phyloP scores from a whole-genome alignment of 2,329 filamentous ascomycete genomes.

The Ophiostoma novo-ulmi region DNA sequence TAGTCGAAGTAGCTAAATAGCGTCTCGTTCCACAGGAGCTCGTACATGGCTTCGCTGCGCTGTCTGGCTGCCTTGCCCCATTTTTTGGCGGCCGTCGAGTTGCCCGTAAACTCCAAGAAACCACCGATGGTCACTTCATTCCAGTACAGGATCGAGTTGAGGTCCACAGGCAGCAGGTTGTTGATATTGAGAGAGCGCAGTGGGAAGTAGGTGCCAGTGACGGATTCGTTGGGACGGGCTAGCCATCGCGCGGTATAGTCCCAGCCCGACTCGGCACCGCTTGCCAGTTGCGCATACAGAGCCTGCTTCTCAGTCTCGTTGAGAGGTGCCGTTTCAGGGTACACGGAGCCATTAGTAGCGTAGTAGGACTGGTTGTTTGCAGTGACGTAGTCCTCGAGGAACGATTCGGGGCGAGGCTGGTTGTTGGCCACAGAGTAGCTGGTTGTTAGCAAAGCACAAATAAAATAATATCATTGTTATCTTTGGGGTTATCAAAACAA shows the following conservation, averaged over 20 bases:
- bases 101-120: constrained; percentile 49
- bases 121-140: constrained; percentile 56
- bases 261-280: constrained; percentile 61
- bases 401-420: constrained; percentile 63
- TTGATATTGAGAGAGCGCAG: constrained; percentile 57
- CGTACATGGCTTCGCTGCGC: constrained; percentile 58
- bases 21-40: constrained; percentile 59
- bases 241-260: constrained; percentile 60
- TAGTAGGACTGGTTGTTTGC: constrained; percentile 63
- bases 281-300: constrained; percentile 59
- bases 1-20: constrained; percentile 64
- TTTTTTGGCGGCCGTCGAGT: constrained; percentile 42
- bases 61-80: constrained; percentile 42
- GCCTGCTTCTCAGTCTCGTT: constrained; percentile 47
- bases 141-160: constrained; percentile 64
- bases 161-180: constrained; percentile 57
- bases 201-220: constrained; percentile 58
- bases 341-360: constrained; percentile 52
- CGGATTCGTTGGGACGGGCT: constrained; percentile 52
- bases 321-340: constrained; percentile 47
- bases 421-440: constrained; percentile 59
- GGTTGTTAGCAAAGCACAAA: background rate
- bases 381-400: constrained; percentile 59
- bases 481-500: background rate
- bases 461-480: background rate